Conservation (phyloP, 2,329 filamentous ascomycete genomes). For the Aspergillus spinulosporus region DNA sequence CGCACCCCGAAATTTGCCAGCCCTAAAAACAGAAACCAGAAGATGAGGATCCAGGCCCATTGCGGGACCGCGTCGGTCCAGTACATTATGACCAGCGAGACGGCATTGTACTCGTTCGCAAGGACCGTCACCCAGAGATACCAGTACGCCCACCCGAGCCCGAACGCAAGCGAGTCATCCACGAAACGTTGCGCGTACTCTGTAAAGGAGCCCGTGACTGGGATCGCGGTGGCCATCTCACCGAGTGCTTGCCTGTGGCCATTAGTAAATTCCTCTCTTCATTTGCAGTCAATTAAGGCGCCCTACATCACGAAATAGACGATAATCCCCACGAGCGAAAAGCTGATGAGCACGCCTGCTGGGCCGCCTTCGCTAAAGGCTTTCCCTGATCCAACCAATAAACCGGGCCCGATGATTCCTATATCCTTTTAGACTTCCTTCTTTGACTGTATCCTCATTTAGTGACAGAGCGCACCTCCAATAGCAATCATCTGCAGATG, state of each 20-base stretch:
- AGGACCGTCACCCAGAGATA: slow-evolving; percentile 62
- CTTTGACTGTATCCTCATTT: no score
- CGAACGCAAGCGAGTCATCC: slow-evolving; percentile 67
- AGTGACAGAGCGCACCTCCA: slow-evolving; percentile 10
- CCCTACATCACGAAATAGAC: slow-evolving; percentile 71
- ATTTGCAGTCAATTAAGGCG: no score
- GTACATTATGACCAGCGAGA: slow-evolving; percentile 66
- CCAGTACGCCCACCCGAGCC: slow-evolving; percentile 80
- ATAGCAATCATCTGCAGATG: slow-evolving; percentile 29
- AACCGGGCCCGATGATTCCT: slow-evolving; percentile 69
- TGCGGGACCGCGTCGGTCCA: slow-evolving; percentile 63
- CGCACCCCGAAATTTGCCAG: slow-evolving; percentile 70
- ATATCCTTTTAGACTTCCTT: slow-evolving; percentile 24
- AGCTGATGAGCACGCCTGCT: slow-evolving; percentile 65
- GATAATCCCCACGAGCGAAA: slow-evolving; percentile 67
- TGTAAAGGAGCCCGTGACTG: slow-evolving; percentile 72
- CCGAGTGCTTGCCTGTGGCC: slow-evolving; percentile 41
- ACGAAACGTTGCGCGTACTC: slow-evolving; percentile 75
- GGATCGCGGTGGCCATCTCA: slow-evolving; percentile 75
- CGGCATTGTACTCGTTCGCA: slow-evolving; percentile 8
- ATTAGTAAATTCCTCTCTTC: no score
- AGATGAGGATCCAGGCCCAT: slow-evolving; percentile 67
- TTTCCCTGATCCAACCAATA: slow-evolving; percentile 67
- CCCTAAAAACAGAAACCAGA: slow-evolving; percentile 60
- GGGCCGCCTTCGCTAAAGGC: slow-evolving; percentile 65